These are phyloP conservation scores for Aurifilum marmelostoma DNA, from an alignment of 2,329 filamentous ascomycete species.

Conservation along the genomic window DNA sequence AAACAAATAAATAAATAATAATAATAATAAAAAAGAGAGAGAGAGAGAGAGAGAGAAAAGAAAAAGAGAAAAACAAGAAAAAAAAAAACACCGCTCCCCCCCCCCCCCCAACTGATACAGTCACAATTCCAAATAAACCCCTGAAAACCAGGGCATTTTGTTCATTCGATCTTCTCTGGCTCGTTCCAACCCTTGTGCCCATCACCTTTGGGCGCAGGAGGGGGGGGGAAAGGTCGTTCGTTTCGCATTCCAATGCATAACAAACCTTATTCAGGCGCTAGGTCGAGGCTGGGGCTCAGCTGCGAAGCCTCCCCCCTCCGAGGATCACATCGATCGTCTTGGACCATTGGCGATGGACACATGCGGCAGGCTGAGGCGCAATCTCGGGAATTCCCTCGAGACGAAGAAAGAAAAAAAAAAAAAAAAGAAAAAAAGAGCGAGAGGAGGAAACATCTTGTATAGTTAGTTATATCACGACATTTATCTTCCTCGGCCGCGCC, in stretches of 20 bases:
- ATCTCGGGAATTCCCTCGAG: neutral
- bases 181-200: neutral
- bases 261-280: conserved; percentile 7
- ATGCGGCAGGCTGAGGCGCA: neutral
- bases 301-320: conserved; percentile 2
- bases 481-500: no score
- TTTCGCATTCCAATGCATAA: conserved; percentile 7
- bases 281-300: neutral
- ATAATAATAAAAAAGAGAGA: no score
- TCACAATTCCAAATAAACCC: neutral
- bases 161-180: no score
- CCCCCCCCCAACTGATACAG: neutral
- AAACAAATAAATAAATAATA: no score
- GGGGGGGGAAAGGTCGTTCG: neutral
- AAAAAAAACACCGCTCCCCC: no score
- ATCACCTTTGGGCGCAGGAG: neutral
- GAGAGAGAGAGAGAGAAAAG: no score
- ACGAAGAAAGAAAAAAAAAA: neutral
- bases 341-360: neutral
- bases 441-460: no score
- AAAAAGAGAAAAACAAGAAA: no score
- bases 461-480: no score
- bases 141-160: neutral
- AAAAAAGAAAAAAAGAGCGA: neutral
- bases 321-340: neutral